These are phyloP conservation scores for Cicer pinnatifidum DNA, from an alignment of 306 rosid genomes.

Conservation along the genomic window DNA sequence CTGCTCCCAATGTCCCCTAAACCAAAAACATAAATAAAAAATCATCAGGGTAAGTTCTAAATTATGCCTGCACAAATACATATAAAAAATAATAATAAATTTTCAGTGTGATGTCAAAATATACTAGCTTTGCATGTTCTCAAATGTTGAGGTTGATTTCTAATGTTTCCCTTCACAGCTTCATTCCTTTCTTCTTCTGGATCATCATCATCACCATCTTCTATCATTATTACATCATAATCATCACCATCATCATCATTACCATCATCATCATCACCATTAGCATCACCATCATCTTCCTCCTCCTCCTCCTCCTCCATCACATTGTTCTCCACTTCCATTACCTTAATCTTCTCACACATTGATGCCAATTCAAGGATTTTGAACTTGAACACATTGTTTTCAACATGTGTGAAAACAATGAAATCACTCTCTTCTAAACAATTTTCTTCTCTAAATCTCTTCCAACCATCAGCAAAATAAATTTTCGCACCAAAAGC, in stretches of 20 bases:
- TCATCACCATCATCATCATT: not conserved
- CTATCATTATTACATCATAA: not conserved
- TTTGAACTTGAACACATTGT: conserved; percentile 20
- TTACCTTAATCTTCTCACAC: conserved; percentile 35
- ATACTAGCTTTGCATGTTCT: conserved; percentile 32
- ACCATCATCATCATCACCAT: not conserved
- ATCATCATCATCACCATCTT: not conserved
- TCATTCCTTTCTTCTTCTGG: conserved; percentile 4
- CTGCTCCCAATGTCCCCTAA: conserved; percentile 4
- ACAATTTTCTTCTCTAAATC: conserved; percentile 16
- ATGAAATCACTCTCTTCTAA: conserved; percentile 1
- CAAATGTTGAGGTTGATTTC: not conserved
- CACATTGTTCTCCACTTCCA: not conserved
- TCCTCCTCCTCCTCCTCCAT: not conserved
- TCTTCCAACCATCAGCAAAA: conserved; percentile 45
- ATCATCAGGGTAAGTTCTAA: not conserved
- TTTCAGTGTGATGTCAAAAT: not conserved
- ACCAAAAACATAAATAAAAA: conserved; percentile 30
- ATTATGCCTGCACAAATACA: not conserved
- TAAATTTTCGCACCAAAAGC: not conserved
- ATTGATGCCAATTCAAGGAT: conserved; percentile 10
- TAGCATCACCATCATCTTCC: not conserved
- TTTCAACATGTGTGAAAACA: conserved; percentile 24
- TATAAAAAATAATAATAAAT: not conserved
- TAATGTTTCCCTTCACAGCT: not conserved